These are phyloP conservation scores for Diaporthe vexans DNA, from an alignment of 2,329 filamentous ascomycete species.

Conservation along the genomic window DNA sequence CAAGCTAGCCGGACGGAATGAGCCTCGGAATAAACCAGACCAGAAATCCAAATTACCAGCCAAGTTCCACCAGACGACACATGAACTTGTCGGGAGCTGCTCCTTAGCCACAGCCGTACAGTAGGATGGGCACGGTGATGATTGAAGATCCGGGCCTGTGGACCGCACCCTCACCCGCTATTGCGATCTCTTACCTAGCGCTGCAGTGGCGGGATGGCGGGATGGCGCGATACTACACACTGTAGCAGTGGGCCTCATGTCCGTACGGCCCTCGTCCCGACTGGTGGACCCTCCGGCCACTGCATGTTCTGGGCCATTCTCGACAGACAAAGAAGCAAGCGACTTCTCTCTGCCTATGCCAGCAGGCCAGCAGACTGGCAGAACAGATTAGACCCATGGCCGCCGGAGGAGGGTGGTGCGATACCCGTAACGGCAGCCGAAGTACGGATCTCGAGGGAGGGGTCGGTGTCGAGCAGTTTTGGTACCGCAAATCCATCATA, in stretches of 20 bases:
- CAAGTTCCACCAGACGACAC: not conserved
- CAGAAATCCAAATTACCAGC: conserved; percentile 14
- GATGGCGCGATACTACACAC: conserved; percentile 30
- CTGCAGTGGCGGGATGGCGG: conserved; percentile 32
- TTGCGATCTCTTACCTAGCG: conserved; percentile 32
- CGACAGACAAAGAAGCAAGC: conserved; percentile 13
- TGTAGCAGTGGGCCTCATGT: conserved; percentile 32
- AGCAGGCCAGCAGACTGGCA: not conserved
- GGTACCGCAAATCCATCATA: conserved; percentile 3
- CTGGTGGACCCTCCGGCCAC: conserved; percentile 5
- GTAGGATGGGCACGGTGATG: conserved; percentile 11
- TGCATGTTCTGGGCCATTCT: conserved; percentile 23
- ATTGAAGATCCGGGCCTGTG: conserved; percentile 19
- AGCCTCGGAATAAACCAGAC: conserved; percentile 22
- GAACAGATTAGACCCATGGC: conserved; percentile 6
- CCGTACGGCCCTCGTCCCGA: conserved; percentile 27
- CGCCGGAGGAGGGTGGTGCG: not conserved
- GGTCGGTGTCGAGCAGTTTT: conserved; percentile 1
- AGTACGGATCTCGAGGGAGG: not conserved
- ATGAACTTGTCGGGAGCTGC: conserved; percentile 1
- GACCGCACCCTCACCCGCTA: not conserved
- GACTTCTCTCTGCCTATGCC: not conserved
- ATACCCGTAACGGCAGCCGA: not conserved
- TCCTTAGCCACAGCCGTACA: conserved; percentile 14
- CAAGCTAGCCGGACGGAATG: conserved; percentile 19